These are phyloP conservation scores for Pelargonium myrrhifolium DNA, from an alignment of 441 rosid species.

Conservation along the genomic window DNA sequence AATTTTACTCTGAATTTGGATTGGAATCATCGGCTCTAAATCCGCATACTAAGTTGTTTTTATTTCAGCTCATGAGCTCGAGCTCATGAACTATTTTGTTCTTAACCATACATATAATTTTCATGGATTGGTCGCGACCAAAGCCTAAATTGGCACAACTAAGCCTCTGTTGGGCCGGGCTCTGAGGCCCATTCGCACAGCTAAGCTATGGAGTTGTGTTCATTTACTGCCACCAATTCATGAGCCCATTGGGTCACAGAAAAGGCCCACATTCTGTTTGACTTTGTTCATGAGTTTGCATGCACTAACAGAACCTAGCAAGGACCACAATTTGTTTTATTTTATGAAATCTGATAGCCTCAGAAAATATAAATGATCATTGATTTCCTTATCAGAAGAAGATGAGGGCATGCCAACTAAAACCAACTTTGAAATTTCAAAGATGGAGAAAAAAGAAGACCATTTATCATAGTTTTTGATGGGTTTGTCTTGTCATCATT, in stretches of 20 bases:
- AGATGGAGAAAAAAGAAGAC: neutral
- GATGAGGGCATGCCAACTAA: neutral
- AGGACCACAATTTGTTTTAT: neutral
- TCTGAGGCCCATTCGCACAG: neutral
- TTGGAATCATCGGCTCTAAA: too few relatives aligned
- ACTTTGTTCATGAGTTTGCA: neutral
- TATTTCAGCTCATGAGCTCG: too few relatives aligned
- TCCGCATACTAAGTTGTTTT: too few relatives aligned
- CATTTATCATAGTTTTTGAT: neutral
- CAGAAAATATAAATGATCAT: neutral
- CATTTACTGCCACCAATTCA: too few relatives aligned
- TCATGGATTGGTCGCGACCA: too few relatives aligned
- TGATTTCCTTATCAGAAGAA: neutral
- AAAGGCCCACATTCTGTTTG: neutral
- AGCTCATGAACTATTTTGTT: too few relatives aligned
- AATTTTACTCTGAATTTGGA: too few relatives aligned
- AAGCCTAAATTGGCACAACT: too few relatives aligned
- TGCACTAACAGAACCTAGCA: neutral
- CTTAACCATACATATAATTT: too few relatives aligned
- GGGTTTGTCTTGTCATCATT: constrained; percentile 1
- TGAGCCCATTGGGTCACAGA: neutral
- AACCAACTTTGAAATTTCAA: constrained; percentile 1
- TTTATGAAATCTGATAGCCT: neutral
- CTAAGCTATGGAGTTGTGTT: too few relatives aligned
- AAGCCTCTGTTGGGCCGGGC: too few relatives aligned